Conservation (phyloP, 495 filamentous ascomycete species). For the Aspergillus olivimuriae region DNA sequence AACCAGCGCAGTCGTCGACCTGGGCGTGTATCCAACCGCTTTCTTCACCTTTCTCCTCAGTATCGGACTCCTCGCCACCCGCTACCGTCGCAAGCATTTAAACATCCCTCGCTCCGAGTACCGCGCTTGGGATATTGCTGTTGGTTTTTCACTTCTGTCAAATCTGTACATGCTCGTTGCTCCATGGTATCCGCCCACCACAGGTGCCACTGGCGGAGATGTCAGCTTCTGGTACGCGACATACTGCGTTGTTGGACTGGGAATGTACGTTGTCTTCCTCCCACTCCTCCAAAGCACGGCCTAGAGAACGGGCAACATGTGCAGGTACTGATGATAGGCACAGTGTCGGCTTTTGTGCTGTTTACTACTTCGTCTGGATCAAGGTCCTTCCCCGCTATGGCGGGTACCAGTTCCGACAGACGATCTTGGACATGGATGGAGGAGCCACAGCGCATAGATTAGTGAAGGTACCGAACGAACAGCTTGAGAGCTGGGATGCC, state of each 20-base stretch:
- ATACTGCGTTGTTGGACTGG: constrained; percentile 51
- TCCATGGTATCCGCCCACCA: constrained; percentile 60
- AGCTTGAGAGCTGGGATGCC: constrained; percentile 47
- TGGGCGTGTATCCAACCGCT: constrained; percentile 45
- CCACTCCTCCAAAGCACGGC: not conserved
- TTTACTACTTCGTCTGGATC: constrained; percentile 55
- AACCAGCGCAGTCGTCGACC: constrained; percentile 52
- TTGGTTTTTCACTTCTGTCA: constrained; percentile 49
- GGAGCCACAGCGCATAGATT: constrained; percentile 46
- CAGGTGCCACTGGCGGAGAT: constrained; percentile 48
- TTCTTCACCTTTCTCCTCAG: constrained; percentile 51
- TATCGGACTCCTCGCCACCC: constrained; percentile 47
- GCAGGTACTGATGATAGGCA: not conserved
- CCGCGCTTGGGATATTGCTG: constrained; percentile 45
- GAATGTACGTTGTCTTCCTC: constrained; percentile 37
- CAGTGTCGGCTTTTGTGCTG: constrained; percentile 42
- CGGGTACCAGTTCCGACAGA: constrained; percentile 48
- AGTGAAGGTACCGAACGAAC: constrained; percentile 45
- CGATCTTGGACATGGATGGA: constrained; percentile 41
- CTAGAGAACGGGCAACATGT: not conserved
- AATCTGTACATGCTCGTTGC: constrained; percentile 53
- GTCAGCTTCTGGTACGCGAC: constrained; percentile 66
- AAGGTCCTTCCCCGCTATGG: constrained; percentile 42
- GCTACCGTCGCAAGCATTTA: constrained; percentile 42
- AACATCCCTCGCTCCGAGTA: constrained; percentile 41